Evolutionary conservation across 768 basidiomycete genomes (phyloP).

Genomic region (Coprinopsis marcescibilis): DNA sequence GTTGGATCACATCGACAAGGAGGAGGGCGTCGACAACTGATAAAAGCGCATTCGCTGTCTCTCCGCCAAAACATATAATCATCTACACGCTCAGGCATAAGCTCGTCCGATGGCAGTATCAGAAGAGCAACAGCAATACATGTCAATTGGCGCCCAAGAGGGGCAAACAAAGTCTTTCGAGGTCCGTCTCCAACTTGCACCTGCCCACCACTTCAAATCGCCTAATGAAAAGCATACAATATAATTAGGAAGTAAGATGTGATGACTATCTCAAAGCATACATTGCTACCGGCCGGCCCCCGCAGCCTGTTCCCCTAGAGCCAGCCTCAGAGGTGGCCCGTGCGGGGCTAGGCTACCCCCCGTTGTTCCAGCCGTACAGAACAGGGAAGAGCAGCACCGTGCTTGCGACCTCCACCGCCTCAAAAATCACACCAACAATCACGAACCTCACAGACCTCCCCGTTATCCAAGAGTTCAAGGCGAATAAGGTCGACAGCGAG

Average conservation of each 20-base stretch:
- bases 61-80: too few relatives aligned
- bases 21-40: too few relatives aligned
- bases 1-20: too few relatives aligned
- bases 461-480: slow-evolving; percentile 11
- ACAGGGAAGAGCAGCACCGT: slow-evolving; percentile 8
- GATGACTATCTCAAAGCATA: slow-evolving; percentile 52
- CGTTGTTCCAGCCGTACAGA: slow-evolving; percentile 41
- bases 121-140: slow-evolving; percentile 3
- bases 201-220: not conserved
- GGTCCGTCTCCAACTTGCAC: slow-evolving; percentile 1
- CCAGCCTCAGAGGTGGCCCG: slow-evolving; percentile 43
- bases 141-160: not conserved
- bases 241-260: slow-evolving; percentile 45
- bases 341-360: slow-evolving; percentile 39
- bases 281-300: slow-evolving; percentile 38
- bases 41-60: too few relatives aligned
- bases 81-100: too few relatives aligned
- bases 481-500: slow-evolving; percentile 10
- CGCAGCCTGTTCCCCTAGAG: slow-evolving; percentile 40
- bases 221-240: not conserved
- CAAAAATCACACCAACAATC: not conserved
- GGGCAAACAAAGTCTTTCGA: slow-evolving; percentile 11
- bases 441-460: slow-evolving; percentile 11
- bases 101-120: not conserved
- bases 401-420: not conserved